A percentile compares a stretch with the other conserved stretches of the same genome.
Conservation (phyloP, 768 basidiomycete genomes). For the Naganishia kalamii region DNA sequence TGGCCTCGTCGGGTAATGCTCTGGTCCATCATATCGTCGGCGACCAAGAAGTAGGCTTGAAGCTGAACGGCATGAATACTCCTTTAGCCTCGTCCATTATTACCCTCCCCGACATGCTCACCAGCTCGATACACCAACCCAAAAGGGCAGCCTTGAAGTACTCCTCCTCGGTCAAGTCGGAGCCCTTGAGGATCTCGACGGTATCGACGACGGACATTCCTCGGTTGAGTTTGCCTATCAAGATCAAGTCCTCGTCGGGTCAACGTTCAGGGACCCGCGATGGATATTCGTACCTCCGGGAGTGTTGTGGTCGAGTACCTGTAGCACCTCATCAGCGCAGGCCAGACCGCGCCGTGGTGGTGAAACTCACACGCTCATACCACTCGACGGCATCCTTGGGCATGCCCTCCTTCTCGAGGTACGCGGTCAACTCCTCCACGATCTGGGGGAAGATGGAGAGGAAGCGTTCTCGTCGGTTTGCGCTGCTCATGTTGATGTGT, state of each 20-base stretch:
- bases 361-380: slow-evolving; percentile 65
- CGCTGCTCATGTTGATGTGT: slow-evolving; percentile 8
- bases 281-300: slow-evolving; percentile 55
- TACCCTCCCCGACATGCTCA: slow-evolving; percentile 48
- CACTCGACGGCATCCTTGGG: slow-evolving; percentile 76
- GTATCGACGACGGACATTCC: slow-evolving; percentile 95
- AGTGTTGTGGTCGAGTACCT: slow-evolving; percentile 75
- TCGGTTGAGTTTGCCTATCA: slow-evolving; percentile 73
- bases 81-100: not conserved
- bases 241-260: not conserved
- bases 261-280: too few species aligned
- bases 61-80: slow-evolving; percentile 55
- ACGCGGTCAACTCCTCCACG: slow-evolving; percentile 67
- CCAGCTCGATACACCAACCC: slow-evolving; percentile 94
- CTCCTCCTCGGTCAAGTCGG: slow-evolving; percentile 64
- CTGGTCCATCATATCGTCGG: slow-evolving; percentile 95
- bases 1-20: slow-evolving; percentile 89
- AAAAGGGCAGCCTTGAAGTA: slow-evolving; percentile 81
- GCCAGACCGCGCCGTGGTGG: not conserved
- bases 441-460: slow-evolving; percentile 65
- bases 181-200: slow-evolving; percentile 63
- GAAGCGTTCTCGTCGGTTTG: slow-evolving; percentile 51
- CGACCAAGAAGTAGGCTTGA: slow-evolving; percentile 94
- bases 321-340: not conserved
- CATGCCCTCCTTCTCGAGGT: slow-evolving; percentile 66